Percentiles rank a stretch among this genome's conserved stretches.
Conservation (phyloP, 192 early-diverging fungal species). For the Entrophospora sp. region DNA sequence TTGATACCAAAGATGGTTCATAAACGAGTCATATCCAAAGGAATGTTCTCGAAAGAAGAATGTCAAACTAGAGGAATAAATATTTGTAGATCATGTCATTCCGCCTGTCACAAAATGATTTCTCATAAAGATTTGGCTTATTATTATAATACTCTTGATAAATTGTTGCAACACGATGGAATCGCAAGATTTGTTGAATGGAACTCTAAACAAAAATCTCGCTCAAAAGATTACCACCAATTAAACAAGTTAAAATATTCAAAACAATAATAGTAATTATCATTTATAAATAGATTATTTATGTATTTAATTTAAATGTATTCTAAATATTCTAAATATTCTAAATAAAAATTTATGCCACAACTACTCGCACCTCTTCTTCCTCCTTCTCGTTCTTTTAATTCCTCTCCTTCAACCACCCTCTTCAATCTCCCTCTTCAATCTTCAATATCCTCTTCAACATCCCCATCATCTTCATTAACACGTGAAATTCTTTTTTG, state of each 20-base stretch:
- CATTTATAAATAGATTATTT: too few relatives aligned
- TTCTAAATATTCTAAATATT: too few relatives aligned
- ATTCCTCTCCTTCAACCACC: too few relatives aligned
- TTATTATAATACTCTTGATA: conserved; percentile 25
- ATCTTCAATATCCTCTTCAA: too few relatives aligned
- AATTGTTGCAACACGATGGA: conserved; percentile 22
- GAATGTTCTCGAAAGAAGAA: conserved; percentile 19
- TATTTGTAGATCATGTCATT: conserved; percentile 31
- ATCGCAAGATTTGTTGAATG: conserved; percentile 23
- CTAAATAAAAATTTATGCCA: too few relatives aligned
- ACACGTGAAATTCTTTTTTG: conserved; percentile 22
- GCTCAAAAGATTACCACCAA: background rate
- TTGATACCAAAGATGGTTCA: conserved; percentile 27
- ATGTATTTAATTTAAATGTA: too few relatives aligned
- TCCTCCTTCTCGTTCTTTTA: too few relatives aligned
- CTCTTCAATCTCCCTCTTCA: too few relatives aligned
- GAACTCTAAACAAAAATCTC: conserved; percentile 22
- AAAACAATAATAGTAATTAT: too few relatives aligned
- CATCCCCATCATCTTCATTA: too few relatives aligned
- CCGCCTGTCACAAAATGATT: conserved; percentile 23
- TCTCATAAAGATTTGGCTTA: conserved; percentile 21
- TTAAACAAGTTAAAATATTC: background rate
- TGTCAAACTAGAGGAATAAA: conserved; percentile 21
- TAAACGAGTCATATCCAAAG: conserved; percentile 16
- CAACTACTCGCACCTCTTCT: too few relatives aligned